Evolutionary conservation across 2,329 filamentous ascomycete species (phyloP).

Genomic region (Pezicula neosporulosa): DNA sequence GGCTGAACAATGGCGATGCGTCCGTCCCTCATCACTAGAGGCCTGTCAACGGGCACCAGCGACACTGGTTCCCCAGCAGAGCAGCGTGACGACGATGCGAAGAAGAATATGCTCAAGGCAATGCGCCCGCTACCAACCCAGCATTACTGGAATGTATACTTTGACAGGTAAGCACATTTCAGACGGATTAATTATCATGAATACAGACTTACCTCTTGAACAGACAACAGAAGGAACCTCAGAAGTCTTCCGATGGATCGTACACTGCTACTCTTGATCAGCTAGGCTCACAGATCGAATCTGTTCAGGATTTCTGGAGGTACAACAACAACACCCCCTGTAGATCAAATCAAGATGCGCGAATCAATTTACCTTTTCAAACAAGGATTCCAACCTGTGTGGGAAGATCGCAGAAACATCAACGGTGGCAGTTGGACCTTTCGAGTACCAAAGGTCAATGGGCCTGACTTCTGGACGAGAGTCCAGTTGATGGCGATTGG

Average conservation of each 20-base stretch:
- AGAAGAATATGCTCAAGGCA: constrained; percentile 77
- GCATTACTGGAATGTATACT: constrained; percentile 75
- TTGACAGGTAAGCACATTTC: constrained; percentile 49
- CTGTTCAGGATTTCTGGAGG: constrained; percentile 80
- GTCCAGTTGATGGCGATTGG: constrained; percentile 80
- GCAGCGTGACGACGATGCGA: constrained; percentile 72
- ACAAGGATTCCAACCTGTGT: constrained; percentile 70
- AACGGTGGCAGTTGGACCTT: constrained; percentile 91
- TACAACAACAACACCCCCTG: constrained; percentile 80
- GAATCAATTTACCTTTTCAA: constrained; percentile 81
- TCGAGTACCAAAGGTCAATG: constrained; percentile 73
- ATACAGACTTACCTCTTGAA: not conserved
- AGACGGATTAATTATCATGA: not conserved
- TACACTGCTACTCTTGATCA: constrained; percentile 47
- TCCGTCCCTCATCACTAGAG: constrained; percentile 58
- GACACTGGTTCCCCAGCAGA: constrained; percentile 67
- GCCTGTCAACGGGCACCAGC: constrained; percentile 59
- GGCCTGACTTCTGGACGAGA: constrained; percentile 75
- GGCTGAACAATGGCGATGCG: constrained; percentile 46
- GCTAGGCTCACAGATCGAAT: constrained; percentile 66
- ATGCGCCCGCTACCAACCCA: constrained; percentile 72
- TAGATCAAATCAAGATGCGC: constrained; percentile 71
- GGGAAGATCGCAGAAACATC: constrained; percentile 84
- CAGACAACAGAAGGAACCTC: constrained; percentile 28
- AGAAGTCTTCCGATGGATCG: constrained; percentile 31